Conservation (phyloP, 768 basidiomycete genomes). For the Termitomyces sp. region DNA sequence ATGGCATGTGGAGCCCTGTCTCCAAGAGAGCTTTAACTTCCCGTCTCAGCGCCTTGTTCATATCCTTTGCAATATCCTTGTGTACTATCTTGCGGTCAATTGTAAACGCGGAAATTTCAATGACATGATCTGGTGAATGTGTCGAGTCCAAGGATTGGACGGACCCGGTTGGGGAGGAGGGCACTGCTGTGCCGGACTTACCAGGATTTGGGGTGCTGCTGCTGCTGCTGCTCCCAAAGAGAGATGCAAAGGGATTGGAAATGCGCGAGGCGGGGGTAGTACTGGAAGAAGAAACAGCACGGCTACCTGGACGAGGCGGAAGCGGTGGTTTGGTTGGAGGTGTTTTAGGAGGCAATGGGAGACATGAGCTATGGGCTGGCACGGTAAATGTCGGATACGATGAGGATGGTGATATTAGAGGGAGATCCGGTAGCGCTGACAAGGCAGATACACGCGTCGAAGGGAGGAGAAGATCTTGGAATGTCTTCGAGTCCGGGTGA, state of each 20-base stretch:
- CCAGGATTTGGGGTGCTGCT: slow-evolving; percentile 23
- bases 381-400: slow-evolving; percentile 47
- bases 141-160: slow-evolving; percentile 26
- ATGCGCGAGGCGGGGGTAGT: slow-evolving; percentile 38
- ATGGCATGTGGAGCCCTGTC: slow-evolving; percentile 30
- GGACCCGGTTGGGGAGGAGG: slow-evolving; percentile 27
- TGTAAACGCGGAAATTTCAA: slow-evolving; percentile 60
- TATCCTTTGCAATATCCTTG: slow-evolving; percentile 47
- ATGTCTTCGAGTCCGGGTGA: slow-evolving; percentile 34
- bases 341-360: slow-evolving; percentile 44
- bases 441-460: slow-evolving; percentile 27
- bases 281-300: slow-evolving; percentile 16
- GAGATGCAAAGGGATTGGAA: slow-evolving; percentile 71
- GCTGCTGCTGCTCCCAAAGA: slow-evolving; percentile 51
- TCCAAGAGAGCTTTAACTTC: slow-evolving; percentile 50
- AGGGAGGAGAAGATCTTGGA: slow-evolving; percentile 33
- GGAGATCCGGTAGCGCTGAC: slow-evolving; percentile 50
- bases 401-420: slow-evolving; percentile 28
- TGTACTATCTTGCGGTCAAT: slow-evolving; percentile 48
- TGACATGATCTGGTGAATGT: slow-evolving; percentile 25
- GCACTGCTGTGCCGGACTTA: slow-evolving; percentile 23
- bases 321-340: slow-evolving; percentile 29
- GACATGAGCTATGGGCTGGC: slow-evolving; percentile 37
- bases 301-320: slow-evolving; percentile 31
- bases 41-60: slow-evolving; percentile 46